Conservation (phyloP, 2,329 filamentous ascomycete genomes). For the Trichophyton mentagrophytes region DNA sequence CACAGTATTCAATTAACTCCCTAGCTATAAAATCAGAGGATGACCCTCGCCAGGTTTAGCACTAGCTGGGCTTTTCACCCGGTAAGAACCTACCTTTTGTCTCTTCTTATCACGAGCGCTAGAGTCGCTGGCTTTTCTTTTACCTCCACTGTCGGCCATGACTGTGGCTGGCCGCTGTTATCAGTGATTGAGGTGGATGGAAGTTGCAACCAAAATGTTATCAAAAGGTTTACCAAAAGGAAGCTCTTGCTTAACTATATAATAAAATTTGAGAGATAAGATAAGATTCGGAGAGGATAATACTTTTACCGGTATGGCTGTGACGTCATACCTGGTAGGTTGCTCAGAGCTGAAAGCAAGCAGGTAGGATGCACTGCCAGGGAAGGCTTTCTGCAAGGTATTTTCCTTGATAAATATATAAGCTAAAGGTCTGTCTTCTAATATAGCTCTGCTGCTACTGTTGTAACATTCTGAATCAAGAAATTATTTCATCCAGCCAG, state of each 20-base stretch:
- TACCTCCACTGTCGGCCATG: neutral
- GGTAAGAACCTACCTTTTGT: constrained; percentile 2
- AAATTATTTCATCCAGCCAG: neutral
- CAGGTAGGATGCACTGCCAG: neutral
- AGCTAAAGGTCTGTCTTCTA: neutral
- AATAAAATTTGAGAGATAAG: neutral
- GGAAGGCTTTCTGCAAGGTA: neutral
- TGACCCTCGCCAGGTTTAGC: neutral
- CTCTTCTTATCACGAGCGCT: neutral
- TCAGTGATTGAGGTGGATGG: neutral
- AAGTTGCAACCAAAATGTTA: neutral
- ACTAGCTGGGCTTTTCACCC: neutral
- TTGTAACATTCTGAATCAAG: neutral
- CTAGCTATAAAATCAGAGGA: neutral
- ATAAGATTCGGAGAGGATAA: neutral
- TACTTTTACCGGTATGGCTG: neutral
- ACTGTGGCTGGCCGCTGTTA: neutral
- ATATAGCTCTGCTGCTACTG: neutral
- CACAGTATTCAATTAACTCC: constrained; percentile 13
- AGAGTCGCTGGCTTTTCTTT: neutral
- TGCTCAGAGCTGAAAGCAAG: neutral
- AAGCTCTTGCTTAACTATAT: neutral
- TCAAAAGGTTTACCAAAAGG: neutral
- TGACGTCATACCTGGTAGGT: neutral
- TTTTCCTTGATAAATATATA: neutral